phyloP scores from a whole-genome alignment of 2,329 filamentous ascomycete genomes.

The Proliferodiscus dingleyae region DNA sequence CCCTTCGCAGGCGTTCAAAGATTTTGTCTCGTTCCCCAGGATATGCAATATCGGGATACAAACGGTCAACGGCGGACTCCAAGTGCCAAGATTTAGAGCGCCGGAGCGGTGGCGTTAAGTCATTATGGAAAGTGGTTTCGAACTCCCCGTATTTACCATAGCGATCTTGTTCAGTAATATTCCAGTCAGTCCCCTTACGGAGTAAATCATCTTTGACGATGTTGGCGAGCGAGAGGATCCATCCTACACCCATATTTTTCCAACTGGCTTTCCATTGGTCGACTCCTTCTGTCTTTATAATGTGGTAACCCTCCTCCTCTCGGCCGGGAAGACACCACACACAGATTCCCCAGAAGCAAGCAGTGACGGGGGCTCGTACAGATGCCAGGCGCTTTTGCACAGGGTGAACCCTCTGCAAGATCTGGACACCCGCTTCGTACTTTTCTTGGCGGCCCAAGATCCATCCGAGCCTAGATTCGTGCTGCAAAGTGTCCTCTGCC shows the following conservation, averaged over 20 bases:
- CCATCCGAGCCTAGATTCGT: not conserved
- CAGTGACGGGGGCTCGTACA: not conserved
- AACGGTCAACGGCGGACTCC: not conserved
- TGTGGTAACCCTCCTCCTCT: not conserved
- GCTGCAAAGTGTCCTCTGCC: not conserved
- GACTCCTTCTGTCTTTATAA: not conserved
- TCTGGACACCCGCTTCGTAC: not conserved
- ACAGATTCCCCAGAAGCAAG: not conserved
- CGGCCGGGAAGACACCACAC: not conserved
- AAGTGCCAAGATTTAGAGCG: not conserved
- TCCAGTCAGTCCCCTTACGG: not conserved
- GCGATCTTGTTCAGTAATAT: not conserved
- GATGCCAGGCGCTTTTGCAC: not conserved
- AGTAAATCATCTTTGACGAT: not conserved
- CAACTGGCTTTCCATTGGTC: not conserved
- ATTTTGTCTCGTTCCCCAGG: not conserved
- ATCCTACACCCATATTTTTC: not conserved
- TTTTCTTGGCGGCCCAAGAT: not conserved
- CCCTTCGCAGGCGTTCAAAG: not conserved
- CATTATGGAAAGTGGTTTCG: not conserved
- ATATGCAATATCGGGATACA: not conserved
- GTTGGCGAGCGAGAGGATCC: not conserved
- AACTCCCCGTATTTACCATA: not conserved
- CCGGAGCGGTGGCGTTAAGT: not conserved
- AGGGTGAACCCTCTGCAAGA: not conserved